Conservation (phyloP, 2,329 filamentous ascomycete species). For the Paramyrothecium sp. region DNA sequence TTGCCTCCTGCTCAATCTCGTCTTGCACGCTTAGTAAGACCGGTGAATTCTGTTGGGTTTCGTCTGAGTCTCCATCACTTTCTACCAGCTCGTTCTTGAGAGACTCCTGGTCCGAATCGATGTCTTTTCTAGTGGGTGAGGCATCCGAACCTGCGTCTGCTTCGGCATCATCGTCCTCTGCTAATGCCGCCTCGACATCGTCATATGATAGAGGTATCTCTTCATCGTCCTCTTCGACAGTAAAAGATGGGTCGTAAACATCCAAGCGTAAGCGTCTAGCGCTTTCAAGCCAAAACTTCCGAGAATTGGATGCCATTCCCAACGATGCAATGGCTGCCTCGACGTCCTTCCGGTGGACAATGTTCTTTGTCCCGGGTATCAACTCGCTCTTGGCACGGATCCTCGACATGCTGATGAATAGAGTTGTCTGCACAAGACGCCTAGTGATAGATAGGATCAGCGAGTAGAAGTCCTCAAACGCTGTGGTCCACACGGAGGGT, state of each 20-base stretch:
- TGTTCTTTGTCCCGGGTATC: slow-evolving; percentile 20
- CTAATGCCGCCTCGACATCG: slow-evolving; percentile 40
- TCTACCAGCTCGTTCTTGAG: slow-evolving; percentile 17
- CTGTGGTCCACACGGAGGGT: slow-evolving; percentile 72
- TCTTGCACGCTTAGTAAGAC: slow-evolving; percentile 20
- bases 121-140: background rate
- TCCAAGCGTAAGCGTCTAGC: slow-evolving; percentile 49
- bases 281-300: slow-evolving; percentile 45
- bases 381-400: slow-evolving; percentile 49
- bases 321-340: slow-evolving; percentile 47
- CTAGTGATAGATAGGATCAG: slow-evolving; percentile 67
- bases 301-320: slow-evolving; percentile 34
- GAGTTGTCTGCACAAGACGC: slow-evolving; percentile 65
- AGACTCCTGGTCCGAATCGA: slow-evolving; percentile 3
- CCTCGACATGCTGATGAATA: slow-evolving; percentile 71
- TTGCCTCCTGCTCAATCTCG: slow-evolving; percentile 33
- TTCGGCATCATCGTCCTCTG: slow-evolving; percentile 18
- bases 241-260: slow-evolving; percentile 37
- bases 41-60: slow-evolving; percentile 13
- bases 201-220: slow-evolving; percentile 37
- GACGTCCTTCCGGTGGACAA: slow-evolving; percentile 45
- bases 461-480: slow-evolving; percentile 73
- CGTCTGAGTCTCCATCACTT: slow-evolving; percentile 10
- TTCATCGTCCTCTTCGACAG: slow-evolving; percentile 18
- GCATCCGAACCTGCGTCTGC: background rate